Conservation (phyloP, 1,284 basidiomycete genomes). For the Filobasidium uniguttulatum region DNA sequence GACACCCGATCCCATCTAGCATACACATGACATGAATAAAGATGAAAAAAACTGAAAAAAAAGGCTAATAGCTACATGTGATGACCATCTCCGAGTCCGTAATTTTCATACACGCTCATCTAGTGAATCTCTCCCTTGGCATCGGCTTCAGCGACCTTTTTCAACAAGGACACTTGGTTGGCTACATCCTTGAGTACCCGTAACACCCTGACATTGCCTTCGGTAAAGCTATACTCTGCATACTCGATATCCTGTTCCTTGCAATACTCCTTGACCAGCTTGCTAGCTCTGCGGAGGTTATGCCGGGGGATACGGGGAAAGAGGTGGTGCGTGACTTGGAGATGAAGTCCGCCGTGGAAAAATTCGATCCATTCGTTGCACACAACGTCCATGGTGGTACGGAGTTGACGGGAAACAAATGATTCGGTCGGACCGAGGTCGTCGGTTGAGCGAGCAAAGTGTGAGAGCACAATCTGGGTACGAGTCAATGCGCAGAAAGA, state of each 20-base stretch:
- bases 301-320: conserved; percentile 92
- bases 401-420: conserved; percentile 81
- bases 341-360: conserved; percentile 80
- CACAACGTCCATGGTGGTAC: conserved; percentile 90
- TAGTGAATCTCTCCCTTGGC: conserved; percentile 12
- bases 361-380: conserved; percentile 73
- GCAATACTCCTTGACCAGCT: conserved; percentile 73
- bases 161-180: conserved; percentile 33
- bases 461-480: conserved; percentile 82
- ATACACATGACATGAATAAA: too few species aligned
- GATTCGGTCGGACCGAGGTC: conserved; percentile 84
- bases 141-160: conserved; percentile 30
- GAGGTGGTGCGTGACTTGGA: conserved; percentile 94
- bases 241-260: conserved; percentile 70
- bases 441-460: conserved; percentile 88
- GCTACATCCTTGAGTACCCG: conserved; percentile 33
- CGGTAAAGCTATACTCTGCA: conserved; percentile 75
- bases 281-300: conserved; percentile 68
- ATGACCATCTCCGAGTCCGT: too few species aligned
- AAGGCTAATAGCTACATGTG: too few species aligned
- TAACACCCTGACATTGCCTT: conserved; percentile 45
- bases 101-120: too few species aligned
- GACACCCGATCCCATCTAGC: not conserved
- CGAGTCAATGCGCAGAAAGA: not conserved
- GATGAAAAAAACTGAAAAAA: too few species aligned